These are phyloP conservation scores for Hypoxylon sp. DNA, from an alignment of 2,329 filamentous ascomycete species.

Conservation along the genomic window DNA sequence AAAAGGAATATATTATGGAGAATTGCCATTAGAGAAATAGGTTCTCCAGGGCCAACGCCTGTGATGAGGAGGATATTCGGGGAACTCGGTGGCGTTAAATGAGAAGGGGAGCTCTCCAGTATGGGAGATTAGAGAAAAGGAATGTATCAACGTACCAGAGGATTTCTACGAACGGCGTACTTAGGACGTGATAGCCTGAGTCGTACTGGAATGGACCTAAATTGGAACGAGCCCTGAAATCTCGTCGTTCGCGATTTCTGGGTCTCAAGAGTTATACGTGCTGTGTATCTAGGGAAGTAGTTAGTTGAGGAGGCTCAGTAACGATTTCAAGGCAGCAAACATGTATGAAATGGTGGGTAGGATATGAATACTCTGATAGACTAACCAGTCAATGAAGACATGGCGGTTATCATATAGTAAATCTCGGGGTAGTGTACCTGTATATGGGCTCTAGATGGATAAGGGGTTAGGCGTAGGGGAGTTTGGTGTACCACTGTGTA, in stretches of 20 bases:
- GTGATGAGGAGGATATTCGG: not conserved
- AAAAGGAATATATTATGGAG: not conserved
- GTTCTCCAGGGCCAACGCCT: not conserved
- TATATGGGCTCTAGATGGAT: not conserved
- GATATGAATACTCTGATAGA: not conserved
- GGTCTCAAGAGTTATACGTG: constrained; percentile 7
- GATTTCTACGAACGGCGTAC: not conserved
- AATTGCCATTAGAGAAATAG: not conserved
- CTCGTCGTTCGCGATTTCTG: not conserved
- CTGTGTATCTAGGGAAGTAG: too few relatives aligned
- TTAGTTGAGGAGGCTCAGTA: not conserved
- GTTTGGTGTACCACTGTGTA: not conserved
- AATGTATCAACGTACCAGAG: not conserved
- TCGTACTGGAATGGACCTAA: not conserved
- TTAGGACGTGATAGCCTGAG: not conserved
- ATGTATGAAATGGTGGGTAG: not conserved
- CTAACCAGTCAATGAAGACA: not conserved
- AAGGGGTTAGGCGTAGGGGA: not conserved
- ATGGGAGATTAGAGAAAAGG: not conserved
- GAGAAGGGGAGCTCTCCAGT: not conserved
- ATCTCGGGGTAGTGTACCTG: not conserved
- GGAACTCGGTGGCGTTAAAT: not conserved
- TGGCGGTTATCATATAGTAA: not conserved
- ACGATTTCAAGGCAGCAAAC: not conserved
- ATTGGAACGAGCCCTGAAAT: not conserved